phyloP scores from a whole-genome alignment of 2,329 filamentous ascomycete genomes.

The Sphaerulina vaccinii region DNA sequence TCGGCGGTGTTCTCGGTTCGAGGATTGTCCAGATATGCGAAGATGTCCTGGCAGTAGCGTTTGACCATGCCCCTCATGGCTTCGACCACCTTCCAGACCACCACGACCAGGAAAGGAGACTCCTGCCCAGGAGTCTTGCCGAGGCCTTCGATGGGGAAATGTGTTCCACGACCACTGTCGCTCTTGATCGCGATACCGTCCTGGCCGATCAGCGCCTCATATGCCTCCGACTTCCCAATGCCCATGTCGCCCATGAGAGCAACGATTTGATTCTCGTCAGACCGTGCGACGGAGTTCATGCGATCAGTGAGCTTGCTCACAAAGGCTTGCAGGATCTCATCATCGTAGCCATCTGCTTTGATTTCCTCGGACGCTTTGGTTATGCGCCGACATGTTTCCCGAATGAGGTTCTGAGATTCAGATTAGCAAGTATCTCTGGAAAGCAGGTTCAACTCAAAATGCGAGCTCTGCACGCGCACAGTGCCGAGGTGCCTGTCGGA shows the following conservation, averaged over 20 bases:
- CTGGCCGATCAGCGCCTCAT: not conserved
- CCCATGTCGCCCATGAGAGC: constrained; percentile 11
- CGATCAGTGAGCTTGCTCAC: not conserved
- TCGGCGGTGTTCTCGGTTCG: not conserved
- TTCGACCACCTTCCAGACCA: not conserved
- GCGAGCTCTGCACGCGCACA: no score
- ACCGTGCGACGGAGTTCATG: not conserved
- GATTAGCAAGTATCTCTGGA: no score
- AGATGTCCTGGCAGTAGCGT: not conserved
- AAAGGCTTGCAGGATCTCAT: not conserved
- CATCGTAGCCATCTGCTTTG: not conserved
- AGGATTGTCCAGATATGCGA: not conserved
- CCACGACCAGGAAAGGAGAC: not conserved
- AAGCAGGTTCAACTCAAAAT: no score
- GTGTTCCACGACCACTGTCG: constrained; percentile 9
- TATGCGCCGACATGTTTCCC: not conserved
- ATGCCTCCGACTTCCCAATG: constrained; percentile 7
- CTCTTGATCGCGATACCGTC: constrained; percentile 3
- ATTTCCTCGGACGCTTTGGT: not conserved
- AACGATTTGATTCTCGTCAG: not conserved
- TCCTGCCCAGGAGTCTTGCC: not conserved
- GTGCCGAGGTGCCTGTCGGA: no score
- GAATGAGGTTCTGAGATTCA: no score
- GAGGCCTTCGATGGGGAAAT: constrained; percentile 16
- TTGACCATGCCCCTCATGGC: not conserved